phyloP scores from a whole-genome alignment of 352 stramenopile species.

The Phytophthora megakarya region DNA sequence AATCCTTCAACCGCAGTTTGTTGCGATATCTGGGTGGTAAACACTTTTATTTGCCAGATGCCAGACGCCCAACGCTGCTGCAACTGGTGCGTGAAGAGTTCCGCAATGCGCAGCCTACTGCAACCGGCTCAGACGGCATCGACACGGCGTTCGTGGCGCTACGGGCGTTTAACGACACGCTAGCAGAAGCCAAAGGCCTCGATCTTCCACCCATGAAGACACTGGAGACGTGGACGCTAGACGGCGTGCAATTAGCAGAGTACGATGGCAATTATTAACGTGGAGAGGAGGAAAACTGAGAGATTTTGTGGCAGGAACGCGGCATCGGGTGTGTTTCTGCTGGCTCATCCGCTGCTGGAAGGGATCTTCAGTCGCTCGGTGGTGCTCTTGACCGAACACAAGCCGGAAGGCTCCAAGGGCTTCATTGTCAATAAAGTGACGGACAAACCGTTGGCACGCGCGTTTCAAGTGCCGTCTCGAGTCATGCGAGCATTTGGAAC shows the following conservation, averaged over 20 bases:
- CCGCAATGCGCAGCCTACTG: slow-evolving; percentile 17
- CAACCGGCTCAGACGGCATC: slow-evolving; percentile 28
- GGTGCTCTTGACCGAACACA: slow-evolving; percentile 78
- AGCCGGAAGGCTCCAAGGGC: slow-evolving; percentile 53
- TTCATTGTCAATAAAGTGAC: slow-evolving; percentile 80
- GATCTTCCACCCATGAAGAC: slow-evolving; percentile 30
- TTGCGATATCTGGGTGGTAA: slow-evolving; percentile 53
- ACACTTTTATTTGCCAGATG: slow-evolving; percentile 74
- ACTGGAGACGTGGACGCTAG: slow-evolving; percentile 18
- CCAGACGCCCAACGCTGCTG: slow-evolving; percentile 33
- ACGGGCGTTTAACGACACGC: slow-evolving; percentile 59
- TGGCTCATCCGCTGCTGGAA: slow-evolving; percentile 74
- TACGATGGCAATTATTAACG: slow-evolving; percentile 19
- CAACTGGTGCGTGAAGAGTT: slow-evolving; percentile 62
- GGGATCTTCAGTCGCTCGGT: slow-evolving; percentile 78
- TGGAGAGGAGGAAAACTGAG: background rate
- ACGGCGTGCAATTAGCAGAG: slow-evolving; percentile 50
- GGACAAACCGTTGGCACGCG: slow-evolving; percentile 54
- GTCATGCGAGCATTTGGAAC: slow-evolving; percentile 66
- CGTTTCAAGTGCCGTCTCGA: slow-evolving; percentile 64
- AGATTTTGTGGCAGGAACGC: slow-evolving; percentile 31
- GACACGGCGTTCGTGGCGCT: slow-evolving; percentile 75
- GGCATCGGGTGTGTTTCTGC: slow-evolving; percentile 67
- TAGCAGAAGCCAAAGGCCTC: slow-evolving; percentile 47
- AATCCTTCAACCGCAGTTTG: slow-evolving; percentile 65